phyloP scores from a whole-genome alignment of 2,329 filamentous ascomycete species.

The Aspergillus uvarum region DNA sequence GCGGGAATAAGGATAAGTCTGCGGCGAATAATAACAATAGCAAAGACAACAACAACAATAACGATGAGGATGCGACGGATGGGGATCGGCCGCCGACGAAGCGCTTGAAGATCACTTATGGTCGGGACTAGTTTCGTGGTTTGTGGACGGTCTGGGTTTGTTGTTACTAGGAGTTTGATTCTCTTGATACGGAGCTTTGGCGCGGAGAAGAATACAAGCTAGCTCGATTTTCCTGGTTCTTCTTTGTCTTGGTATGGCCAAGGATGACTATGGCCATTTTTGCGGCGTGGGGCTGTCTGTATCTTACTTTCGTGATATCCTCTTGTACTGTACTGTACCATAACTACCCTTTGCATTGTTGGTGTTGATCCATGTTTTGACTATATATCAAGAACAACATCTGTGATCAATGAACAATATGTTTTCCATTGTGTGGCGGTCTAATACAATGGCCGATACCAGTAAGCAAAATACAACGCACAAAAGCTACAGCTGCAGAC shows the following conservation, averaged over 20 bases:
- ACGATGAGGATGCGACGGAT: conserved; percentile 35
- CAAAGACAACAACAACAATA: conserved; percentile 9
- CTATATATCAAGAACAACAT: background rate
- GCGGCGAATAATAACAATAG: conserved; percentile 24
- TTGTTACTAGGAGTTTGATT: conserved; percentile 4
- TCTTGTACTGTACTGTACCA: conserved; percentile 3
- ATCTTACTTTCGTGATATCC: conserved; percentile 10
- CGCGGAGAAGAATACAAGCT: background rate
- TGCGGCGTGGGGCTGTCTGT: background rate
- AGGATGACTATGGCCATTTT: background rate
- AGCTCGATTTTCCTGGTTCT: background rate
- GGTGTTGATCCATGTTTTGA: background rate
- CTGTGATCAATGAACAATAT: background rate
- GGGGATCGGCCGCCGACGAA: conserved; percentile 42
- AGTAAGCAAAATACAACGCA: background rate
- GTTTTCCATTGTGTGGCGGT: conserved; percentile 3
- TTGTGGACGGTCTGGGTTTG: conserved; percentile 2
- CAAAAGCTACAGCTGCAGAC: conserved; percentile 55
- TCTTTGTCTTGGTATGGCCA: no score
- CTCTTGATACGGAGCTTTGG: background rate
- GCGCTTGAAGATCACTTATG: conserved; percentile 49
- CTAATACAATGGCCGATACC: background rate
- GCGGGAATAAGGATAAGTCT: conserved; percentile 9
- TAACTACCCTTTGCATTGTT: background rate
- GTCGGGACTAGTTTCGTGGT: conserved; percentile 35